phyloP scores from a whole-genome alignment of 2,329 filamentous ascomycete species.

The Chalaropsis ovoidea region DNA sequence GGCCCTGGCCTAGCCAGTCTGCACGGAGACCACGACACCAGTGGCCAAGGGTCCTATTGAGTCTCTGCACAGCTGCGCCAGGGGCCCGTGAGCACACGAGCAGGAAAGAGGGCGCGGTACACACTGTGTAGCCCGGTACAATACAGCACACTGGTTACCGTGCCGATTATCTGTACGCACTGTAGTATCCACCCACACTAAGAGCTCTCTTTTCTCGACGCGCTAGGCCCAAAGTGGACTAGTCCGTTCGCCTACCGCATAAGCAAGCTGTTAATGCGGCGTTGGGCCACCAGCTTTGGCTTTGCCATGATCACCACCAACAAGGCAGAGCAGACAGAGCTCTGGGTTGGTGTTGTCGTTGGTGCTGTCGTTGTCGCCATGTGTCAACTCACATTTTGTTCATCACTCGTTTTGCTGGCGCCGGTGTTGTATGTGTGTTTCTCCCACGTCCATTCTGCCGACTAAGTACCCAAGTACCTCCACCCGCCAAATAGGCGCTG shows the following conservation, averaged over 20 bases:
- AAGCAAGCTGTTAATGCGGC: conserved; percentile 3
- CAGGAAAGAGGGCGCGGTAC: background rate
- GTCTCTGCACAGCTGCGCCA: conserved; percentile 1
- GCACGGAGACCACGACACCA: conserved; percentile 7
- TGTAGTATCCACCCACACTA: background rate
- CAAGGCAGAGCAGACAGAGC: too few relatives aligned
- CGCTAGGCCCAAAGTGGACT: background rate
- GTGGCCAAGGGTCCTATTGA: background rate
- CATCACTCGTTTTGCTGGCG: too few relatives aligned
- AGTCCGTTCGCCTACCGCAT: conserved; percentile 3
- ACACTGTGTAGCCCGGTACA: background rate
- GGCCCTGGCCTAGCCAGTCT: background rate
- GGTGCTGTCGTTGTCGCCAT: too few relatives aligned
- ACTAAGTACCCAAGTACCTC: too few relatives aligned
- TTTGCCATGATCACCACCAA: too few relatives aligned
- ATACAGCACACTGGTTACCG: background rate
- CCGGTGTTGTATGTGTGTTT: too few relatives aligned
- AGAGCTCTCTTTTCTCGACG: background rate
- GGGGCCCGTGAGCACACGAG: conserved; percentile 1
- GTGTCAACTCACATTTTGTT: too few relatives aligned
- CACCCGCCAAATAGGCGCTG: too few relatives aligned
- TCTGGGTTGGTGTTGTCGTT: too few relatives aligned
- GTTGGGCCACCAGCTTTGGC: background rate
- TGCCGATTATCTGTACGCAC: too few relatives aligned
- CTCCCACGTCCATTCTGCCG: too few relatives aligned